Evolutionary conservation across 306 rosid species (phyloP).

Genomic region (Senna siamea): DNA sequence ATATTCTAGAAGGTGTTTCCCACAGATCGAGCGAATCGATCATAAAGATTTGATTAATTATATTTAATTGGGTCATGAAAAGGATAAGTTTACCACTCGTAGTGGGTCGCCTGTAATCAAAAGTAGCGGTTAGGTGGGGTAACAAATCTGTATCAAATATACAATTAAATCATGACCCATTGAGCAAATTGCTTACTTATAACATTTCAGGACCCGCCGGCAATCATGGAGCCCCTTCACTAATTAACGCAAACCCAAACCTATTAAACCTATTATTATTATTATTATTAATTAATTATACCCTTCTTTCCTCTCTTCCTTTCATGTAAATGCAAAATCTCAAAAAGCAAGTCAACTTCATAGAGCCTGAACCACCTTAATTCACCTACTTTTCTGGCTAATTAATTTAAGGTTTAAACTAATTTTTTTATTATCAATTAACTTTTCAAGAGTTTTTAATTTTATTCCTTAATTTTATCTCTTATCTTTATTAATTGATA

Average conservation of each 20-base stretch:
- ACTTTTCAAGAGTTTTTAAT: too few species aligned
- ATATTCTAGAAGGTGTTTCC: constrained; percentile 42
- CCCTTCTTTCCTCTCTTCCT: neutral
- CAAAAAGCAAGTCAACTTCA: neutral
- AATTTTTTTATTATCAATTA: too few species aligned
- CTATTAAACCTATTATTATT: neutral
- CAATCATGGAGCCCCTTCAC: constrained; percentile 40
- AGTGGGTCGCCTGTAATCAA: constrained; percentile 49
- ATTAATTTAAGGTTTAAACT: too few species aligned
- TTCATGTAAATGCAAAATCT: neutral
- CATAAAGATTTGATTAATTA: constrained; percentile 29
- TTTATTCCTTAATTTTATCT: too few species aligned
- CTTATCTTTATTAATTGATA: too few species aligned
- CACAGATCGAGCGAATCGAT: constrained; percentile 26
- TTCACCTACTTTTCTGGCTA: neutral
- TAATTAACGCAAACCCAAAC: constrained; percentile 3
- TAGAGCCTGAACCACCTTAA: neutral
- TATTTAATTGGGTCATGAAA: constrained; percentile 38
- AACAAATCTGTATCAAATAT: constrained; percentile 53
- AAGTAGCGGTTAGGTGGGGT: constrained; percentile 55
- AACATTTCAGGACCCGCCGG: constrained; percentile 38
- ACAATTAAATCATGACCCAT: constrained; percentile 41
- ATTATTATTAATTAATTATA: too few species aligned
- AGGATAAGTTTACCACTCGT: constrained; percentile 44
- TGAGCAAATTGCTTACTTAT: constrained; percentile 31